Evolutionary conservation across 148 eudicot species (phyloP).

Genomic region (Heliamphora exappendiculata): DNA sequence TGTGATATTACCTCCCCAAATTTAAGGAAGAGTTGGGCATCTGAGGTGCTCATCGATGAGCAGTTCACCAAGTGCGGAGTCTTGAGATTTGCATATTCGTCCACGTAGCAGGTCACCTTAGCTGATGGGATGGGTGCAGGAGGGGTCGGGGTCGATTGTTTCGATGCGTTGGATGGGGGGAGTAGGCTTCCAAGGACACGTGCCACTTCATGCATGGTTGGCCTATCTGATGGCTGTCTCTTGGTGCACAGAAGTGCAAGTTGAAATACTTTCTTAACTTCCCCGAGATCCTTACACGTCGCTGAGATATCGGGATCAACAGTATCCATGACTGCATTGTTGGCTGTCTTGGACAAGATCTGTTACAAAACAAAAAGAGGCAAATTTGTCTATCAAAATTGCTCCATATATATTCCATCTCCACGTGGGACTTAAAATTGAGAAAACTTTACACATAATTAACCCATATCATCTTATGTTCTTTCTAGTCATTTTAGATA

Average conservation of each 20-base stretch:
- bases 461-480: not conserved
- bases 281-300: conserved; percentile 79
- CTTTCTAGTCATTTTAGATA: not conserved
- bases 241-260: conserved; percentile 92
- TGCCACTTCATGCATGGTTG: conserved; percentile 97
- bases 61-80: conserved; percentile 82
- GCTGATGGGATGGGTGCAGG: conserved; percentile 33
- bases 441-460: not conserved
- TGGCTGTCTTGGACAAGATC: conserved; percentile 87
- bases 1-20: conserved; percentile 95
- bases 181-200: conserved; percentile 74
- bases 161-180: conserved; percentile 36
- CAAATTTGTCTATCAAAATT: not conserved
- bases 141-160: conserved; percentile 12
- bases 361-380: conserved; percentile 10
- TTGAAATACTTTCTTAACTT: conserved; percentile 82
- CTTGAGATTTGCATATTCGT: conserved; percentile 86
- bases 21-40: conserved; percentile 86
- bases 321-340: conserved; percentile 90
- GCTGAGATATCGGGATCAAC: conserved; percentile 65
- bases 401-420: not conserved
- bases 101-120: conserved; percentile 73
- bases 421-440: no score
- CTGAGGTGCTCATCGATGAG: conserved; percentile 91
- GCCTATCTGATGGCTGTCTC: conserved; percentile 76